Percentiles rank a stretch among this genome's conserved stretches.
Evolutionary conservation across 306 rosid species (phyloP).

Genomic region (Carpinus viminea): DNA sequence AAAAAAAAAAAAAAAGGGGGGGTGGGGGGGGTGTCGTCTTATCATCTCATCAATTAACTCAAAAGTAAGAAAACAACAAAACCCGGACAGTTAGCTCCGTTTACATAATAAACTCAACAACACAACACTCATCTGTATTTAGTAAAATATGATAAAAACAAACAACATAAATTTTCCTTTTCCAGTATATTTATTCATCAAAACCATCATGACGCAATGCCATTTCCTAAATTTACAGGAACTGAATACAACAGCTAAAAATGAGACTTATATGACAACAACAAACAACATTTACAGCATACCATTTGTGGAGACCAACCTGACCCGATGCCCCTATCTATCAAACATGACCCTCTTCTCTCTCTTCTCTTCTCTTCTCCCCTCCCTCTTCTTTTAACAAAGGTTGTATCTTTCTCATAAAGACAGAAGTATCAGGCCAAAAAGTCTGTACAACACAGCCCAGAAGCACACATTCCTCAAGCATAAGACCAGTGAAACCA

Average conservation of each 20-base stretch:
- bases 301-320: constrained; percentile 47
- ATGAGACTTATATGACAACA: constrained; percentile 15
- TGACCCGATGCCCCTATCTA: constrained; percentile 31
- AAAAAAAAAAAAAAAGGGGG: too few species aligned
- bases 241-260: constrained; percentile 25
- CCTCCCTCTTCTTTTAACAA: constrained; percentile 22
- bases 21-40: too few species aligned
- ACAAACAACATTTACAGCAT: constrained; percentile 29
- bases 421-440: constrained; percentile 35
- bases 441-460: constrained; percentile 25
- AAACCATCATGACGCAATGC: constrained; percentile 10
- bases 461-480: constrained; percentile 32
- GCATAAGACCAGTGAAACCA: constrained; percentile 31
- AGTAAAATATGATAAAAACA: constrained; percentile 1
- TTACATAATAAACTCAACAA: constrained; percentile 16
- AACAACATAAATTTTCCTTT: not conserved
- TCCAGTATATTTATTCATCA: not conserved
- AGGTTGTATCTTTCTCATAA: constrained; percentile 36
- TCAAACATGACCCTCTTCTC: constrained; percentile 4
- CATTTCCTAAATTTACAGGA: constrained; percentile 24
- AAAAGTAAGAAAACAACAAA: not conserved
- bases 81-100: not conserved
- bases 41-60: not conserved
- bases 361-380: constrained; percentile 6
- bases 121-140: not conserved